Evolutionary conservation across 768 basidiomycete genomes (phyloP), one percentile per base, ranked within the genome.

Genomic region (Phaffia australis): DNA sequence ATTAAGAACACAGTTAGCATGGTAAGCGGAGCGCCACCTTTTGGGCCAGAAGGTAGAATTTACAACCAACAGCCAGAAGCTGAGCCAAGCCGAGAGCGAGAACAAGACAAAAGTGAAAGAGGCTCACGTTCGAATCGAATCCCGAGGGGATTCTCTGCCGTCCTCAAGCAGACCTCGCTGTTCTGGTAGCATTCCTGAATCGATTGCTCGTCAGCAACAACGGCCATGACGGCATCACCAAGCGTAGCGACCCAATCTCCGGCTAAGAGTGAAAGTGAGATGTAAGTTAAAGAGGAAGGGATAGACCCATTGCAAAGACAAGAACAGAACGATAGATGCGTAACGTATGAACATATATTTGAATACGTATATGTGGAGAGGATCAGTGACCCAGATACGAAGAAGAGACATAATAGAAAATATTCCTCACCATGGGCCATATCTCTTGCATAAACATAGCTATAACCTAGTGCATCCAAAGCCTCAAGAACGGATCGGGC

Each of bases 341-440:
- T 23, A 27, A 47, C n/a, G 30, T 6, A 60, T 49, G 8, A 60
- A 46, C 21, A 49, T 49, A 23, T 60, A 25, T 23, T 48, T 61
- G 47, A n/a, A 29, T 29, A 50, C 60, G 9, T 48, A 51, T 27
- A 61, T 21, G 52, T 29, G 60, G 48, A 29, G 60, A 61, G 46
- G 21, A 48, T 51, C n/a, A 48, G 29, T 7, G 46, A 46, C 50
- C 4, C 18, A 23, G 48, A 15, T 16, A 18, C 7, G 29, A 27
- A 9, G 6, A 60, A 7, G 29, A 9, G 35, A 48, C 48, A 19
- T 9, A 16, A 49, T 21, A 15, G 8, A 25, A 25, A 21, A 23
- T 19, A 14, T 51, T 50, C 21, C 60, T 61, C 23, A 61, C 60
- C 60, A 50, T 61, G 60, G 29, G 48, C 60, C 60, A 49, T 49